phyloP scores from a whole-genome alignment of 2,329 filamentous ascomycete species.

The Ophiostoma fasciatum region DNA sequence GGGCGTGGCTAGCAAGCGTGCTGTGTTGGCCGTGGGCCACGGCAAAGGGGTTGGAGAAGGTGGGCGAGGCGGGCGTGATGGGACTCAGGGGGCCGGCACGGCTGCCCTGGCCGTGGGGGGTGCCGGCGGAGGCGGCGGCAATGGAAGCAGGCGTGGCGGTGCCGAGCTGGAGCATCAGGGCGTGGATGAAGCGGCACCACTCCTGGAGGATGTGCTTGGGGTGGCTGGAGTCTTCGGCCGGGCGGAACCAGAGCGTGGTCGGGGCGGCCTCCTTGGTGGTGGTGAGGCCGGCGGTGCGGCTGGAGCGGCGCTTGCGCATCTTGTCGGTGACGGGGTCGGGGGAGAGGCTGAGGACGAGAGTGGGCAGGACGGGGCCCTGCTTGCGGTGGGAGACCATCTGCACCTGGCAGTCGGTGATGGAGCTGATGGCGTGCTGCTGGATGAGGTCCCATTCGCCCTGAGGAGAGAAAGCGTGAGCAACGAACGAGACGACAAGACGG shows the following conservation, averaged over 20 bases:
- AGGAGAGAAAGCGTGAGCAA: not conserved
- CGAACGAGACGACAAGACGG: not conserved
- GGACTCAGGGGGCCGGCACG: constrained; percentile 29
- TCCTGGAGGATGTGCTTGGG: constrained; percentile 38
- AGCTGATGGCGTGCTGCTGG: constrained; percentile 36
- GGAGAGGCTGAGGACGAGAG: constrained; percentile 40
- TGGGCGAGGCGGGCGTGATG: constrained; percentile 38
- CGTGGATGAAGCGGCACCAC: constrained; percentile 40
- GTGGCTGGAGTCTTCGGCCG: constrained; percentile 29
- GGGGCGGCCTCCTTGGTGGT: constrained; percentile 33
- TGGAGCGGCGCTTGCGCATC: constrained; percentile 48
- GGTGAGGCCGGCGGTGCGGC: constrained; percentile 42
- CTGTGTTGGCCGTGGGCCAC: too few species aligned
- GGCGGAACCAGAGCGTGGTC: constrained; percentile 41
- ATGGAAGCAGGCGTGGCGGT: not conserved
- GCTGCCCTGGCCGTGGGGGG: constrained; percentile 20
- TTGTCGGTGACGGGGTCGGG: constrained; percentile 39
- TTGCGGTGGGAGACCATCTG: constrained; percentile 47
- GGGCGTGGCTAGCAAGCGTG: too few species aligned
- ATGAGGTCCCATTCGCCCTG: constrained; percentile 39
- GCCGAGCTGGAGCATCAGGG: constrained; percentile 19
- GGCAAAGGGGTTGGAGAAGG: constrained; percentile 37
- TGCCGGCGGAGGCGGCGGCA: not conserved
- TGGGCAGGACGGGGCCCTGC: constrained; percentile 42
- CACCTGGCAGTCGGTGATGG: constrained; percentile 41